Base-by-base conservation (phyloP, 1,284 basidiomycete species). In the Papiliotrema laurentii region DNA sequence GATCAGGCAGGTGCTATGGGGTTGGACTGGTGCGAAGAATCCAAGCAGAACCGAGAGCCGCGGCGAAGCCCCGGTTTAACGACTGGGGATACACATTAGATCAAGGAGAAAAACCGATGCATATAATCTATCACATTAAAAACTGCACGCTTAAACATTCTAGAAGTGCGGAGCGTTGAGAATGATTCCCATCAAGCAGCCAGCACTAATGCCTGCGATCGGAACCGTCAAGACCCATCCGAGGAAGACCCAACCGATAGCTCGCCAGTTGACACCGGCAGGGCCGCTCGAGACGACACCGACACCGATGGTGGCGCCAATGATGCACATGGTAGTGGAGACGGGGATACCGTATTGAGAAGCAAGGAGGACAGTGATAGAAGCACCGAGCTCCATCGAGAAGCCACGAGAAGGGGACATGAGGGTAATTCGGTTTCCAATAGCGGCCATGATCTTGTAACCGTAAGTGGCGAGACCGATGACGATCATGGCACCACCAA, bases 401-500 rank as follows among this genome's bases (percentile, higher is more conserved):
- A 76, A 76, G 21, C 77, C 77, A 47, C 77, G 72, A 10, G 74
- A 75, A 3, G 77, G 77, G 1, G 75, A 76, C 54, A 69, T 64
- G 39, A 77, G 66, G 7, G 77, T 78, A 49, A 78, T 66, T 24
- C 67, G 64, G 71, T 77, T 77, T 26, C 76, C 76, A 51, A 77
- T 66, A 14, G 73, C 69, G 3, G 54, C 35, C 67, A 74, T 70
- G 51, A 71, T 71, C 55, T 72, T 71, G 46, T 61, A 61, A n/a
- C 59, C 59, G 47, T 59, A 60, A 18, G 61, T 61, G 6, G 73
- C 75, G 24, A 78, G 68, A 54, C 77, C 77, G 49, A 78, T 59
- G 47, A 77, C 75, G 35, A 79, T 58, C 39, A 67, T 57, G 19
- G 56, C 56, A 35, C 63, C 76, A 39, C 74, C 73, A 47, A 71